phyloP scores from a whole-genome alignment of 768 basidiomycete species.

The Leccinum variicolor region DNA sequence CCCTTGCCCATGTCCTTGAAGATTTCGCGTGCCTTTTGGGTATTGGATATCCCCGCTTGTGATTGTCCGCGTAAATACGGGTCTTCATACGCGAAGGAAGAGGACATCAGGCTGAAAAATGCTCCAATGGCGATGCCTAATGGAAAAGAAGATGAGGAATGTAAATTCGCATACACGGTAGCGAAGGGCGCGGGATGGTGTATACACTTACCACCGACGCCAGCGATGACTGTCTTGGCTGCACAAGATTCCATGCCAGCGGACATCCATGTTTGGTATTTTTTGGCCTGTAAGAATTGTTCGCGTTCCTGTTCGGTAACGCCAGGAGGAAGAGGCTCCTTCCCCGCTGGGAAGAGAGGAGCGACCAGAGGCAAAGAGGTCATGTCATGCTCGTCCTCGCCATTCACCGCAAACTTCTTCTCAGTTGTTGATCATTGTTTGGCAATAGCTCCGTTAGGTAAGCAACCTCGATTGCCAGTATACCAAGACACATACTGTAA shows the following conservation, averaged over 20 bases:
- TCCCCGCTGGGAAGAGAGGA: conserved; percentile 80
- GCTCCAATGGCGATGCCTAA: conserved; percentile 89
- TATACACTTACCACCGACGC: conserved; percentile 68
- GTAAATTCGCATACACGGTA: conserved; percentile 4
- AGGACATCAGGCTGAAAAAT: conserved; percentile 95
- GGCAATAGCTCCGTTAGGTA: neutral
- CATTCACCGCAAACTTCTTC: conserved; percentile 6
- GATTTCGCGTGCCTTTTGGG: conserved; percentile 79
- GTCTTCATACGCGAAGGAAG: conserved; percentile 94
- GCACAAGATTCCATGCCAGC: conserved; percentile 84
- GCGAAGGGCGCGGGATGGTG: neutral
- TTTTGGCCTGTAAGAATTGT: conserved; percentile 63
- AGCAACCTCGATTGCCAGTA: neutral
- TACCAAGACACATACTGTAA: no score
- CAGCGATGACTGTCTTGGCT: conserved; percentile 77
- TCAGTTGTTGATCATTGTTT: conserved; percentile 15
- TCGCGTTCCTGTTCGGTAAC: conserved; percentile 75
- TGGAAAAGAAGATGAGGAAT: neutral
- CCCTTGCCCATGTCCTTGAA: conserved; percentile 93
- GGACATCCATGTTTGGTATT: conserved; percentile 69
- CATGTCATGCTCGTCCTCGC: conserved; percentile 24
- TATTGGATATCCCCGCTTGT: conserved; percentile 52
- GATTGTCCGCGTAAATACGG: conserved; percentile 70
- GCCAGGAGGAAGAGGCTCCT: conserved; percentile 85
- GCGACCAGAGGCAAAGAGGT: conserved; percentile 41